These are phyloP conservation scores for Neoboletus subvelutipes DNA, from an alignment of 768 basidiomycete species.

Conservation along the genomic window DNA sequence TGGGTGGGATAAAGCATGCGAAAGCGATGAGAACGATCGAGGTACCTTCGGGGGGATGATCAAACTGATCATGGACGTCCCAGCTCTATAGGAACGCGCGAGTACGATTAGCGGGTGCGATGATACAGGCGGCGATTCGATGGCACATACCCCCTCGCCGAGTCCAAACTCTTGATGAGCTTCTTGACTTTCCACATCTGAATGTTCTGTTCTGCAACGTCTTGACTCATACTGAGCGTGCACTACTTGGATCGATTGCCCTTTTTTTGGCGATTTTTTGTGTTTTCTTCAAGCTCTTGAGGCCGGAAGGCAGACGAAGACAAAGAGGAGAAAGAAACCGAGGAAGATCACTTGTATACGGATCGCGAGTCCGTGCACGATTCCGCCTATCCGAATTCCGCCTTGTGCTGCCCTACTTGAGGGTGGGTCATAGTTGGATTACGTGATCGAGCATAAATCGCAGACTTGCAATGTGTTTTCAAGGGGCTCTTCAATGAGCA, in stretches of 20 bases:
- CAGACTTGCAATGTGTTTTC: too few species aligned
- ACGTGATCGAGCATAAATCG: slow-evolving; percentile 8
- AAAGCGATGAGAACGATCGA: slow-evolving; percentile 15
- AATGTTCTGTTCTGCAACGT: slow-evolving; percentile 90
- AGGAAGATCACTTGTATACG: neutral
- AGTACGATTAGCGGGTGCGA: slow-evolving; percentile 23
- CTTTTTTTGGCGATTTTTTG: slow-evolving; percentile 11
- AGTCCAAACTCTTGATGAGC: slow-evolving; percentile 96
- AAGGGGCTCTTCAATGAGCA: slow-evolving; percentile 10
- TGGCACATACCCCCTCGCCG: slow-evolving; percentile 51
- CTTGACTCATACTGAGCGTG: slow-evolving; percentile 70
- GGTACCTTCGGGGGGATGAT: slow-evolving; percentile 91
- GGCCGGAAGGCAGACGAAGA: slow-evolving; percentile 27
- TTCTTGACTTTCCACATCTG: slow-evolving; percentile 99
- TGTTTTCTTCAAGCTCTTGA: slow-evolving; percentile 7
- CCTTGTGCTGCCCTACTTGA: slow-evolving; percentile 14
- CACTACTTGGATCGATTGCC: slow-evolving; percentile 10
- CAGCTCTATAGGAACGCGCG: slow-evolving; percentile 54
- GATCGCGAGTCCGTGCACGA: neutral
- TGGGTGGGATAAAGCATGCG: neutral
- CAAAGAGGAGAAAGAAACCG: slow-evolving; percentile 3
- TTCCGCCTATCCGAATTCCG: slow-evolving; percentile 16
- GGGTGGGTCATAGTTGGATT: slow-evolving; percentile 17
- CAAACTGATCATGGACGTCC: slow-evolving; percentile 98
- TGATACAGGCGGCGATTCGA: neutral